Base-by-base conservation (phyloP, 305 asterid species). In the Solanum aculeatissimum region DNA sequence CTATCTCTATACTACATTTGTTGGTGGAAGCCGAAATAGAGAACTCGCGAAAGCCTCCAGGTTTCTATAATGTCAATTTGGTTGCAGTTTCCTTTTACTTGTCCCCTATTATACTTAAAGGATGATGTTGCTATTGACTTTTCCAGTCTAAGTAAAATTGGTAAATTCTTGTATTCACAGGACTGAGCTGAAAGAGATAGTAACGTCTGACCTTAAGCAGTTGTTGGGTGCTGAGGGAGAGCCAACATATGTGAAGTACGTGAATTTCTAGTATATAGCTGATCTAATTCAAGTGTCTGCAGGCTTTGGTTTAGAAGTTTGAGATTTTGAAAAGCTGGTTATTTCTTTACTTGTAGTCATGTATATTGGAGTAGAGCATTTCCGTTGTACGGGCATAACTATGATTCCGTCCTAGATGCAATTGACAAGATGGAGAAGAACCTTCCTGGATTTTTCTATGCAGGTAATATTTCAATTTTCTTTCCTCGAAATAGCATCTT, bases 361-460 rank as follows among this genome's bases (percentile, higher is more conserved):
- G 88, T 81, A 83, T 91, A 85, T 89, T 95, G 99, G 99, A 93
- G 93, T 75, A 94, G 91, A 88, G 98, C 98, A 82, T 94, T 95
- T 91, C 97, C 98, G 0, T 80, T 94, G 40, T 95, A 94, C 55
- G 98, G 98, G 87, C 92, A 58, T 51, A 88, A 88, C 86, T 93
- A 95, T 85, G 90, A 83, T 85, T 90, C 89, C 21, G 96, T 93
- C 74, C 83, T 89, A 13, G 87, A 92, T 83, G 96, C 98, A 84
- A 93, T 95, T 78, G 96, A 92, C 89, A 95, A 92, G 86, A 88
- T 95, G 94, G 98, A 95, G 88, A 90, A 88, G 62, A 88, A 88
- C 68, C 99, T 95, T 85, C 98, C 98, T 11, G 99, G 98, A 51
- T 86, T 93, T 38, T 95, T 91, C 89, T 95, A 95, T 86, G 99